Evolutionary conservation across 2,329 filamentous ascomycete genomes (phyloP).

Genomic region (Mollisia scopiformis): DNA sequence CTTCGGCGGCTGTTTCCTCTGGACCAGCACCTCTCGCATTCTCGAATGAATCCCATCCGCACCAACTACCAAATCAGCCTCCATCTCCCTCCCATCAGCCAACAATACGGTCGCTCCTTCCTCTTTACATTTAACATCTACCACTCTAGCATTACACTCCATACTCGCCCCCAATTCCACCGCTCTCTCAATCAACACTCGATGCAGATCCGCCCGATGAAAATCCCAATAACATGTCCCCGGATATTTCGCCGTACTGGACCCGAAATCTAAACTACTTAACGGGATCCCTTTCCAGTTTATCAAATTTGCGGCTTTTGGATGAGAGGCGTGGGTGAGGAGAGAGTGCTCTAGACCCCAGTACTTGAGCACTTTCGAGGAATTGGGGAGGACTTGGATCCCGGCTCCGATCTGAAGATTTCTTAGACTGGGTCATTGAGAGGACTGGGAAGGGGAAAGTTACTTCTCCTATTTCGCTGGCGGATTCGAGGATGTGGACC

Average conservation of each 20-base stretch:
- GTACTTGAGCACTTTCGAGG: neutral
- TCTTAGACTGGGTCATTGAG: neutral
- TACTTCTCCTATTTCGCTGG: neutral
- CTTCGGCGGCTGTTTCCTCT: neutral
- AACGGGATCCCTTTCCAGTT: neutral
- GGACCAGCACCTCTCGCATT: neutral
- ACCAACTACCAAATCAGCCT: neutral
- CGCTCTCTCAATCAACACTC: neutral
- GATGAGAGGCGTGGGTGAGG: neutral
- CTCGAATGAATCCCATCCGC: neutral
- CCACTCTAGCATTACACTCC: neutral
- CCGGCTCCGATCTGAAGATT: neutral
- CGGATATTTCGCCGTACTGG: neutral
- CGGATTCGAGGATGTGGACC: neutral
- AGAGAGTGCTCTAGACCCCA: neutral
- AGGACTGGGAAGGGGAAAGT: neutral
- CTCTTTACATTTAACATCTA: neutral
- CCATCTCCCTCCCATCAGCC: neutral
- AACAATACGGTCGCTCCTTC: neutral
- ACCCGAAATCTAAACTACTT: neutral
- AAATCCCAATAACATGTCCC: neutral
- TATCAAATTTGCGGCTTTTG: neutral
- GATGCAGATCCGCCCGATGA: neutral
- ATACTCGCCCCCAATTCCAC: neutral
- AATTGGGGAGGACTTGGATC: neutral